These are phyloP conservation scores for Solanum peruvianum DNA, from an alignment of 257 asterid genomes.

Conservation along the genomic window DNA sequence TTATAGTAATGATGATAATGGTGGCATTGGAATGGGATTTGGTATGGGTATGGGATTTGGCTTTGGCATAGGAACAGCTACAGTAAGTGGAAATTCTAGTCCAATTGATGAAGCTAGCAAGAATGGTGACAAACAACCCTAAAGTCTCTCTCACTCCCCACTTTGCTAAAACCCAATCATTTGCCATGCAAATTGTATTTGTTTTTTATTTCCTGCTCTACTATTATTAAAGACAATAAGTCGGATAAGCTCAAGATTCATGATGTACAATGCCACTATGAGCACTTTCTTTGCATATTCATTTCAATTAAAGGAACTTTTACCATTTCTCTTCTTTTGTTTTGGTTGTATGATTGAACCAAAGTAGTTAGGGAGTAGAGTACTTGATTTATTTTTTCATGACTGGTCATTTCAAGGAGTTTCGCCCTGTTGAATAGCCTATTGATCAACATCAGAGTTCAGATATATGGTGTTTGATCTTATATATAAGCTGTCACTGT, in stretches of 20 bases:
- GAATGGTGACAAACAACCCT: not conserved
- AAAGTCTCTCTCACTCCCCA: not conserved
- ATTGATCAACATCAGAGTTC: not conserved
- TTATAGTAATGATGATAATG: not conserved
- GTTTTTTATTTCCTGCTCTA: not conserved
- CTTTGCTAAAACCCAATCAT: not conserved
- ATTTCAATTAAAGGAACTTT: not conserved
- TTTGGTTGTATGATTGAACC: not conserved
- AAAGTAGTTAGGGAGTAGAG: not conserved
- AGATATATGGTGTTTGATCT: not conserved
- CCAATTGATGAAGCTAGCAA: not conserved
- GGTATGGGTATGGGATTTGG: constrained; percentile 9
- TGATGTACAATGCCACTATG: not conserved
- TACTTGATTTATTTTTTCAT: not conserved
- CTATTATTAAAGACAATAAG: not conserved
- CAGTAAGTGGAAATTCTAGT: not conserved
- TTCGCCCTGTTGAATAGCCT: not conserved
- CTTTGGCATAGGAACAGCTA: not conserved
- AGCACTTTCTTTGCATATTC: not conserved
- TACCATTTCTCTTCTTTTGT: not conserved
- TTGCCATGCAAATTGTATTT: not conserved
- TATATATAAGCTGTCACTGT: not conserved
- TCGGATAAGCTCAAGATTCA: not conserved
- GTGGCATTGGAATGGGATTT: constrained; percentile 1
- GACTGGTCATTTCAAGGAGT: not conserved